Evolutionary conservation across 2,329 filamentous ascomycete genomes (phyloP), one percentile per base, ranked within the genome.

Genomic region (Pseudocercospora cruenta): DNA sequence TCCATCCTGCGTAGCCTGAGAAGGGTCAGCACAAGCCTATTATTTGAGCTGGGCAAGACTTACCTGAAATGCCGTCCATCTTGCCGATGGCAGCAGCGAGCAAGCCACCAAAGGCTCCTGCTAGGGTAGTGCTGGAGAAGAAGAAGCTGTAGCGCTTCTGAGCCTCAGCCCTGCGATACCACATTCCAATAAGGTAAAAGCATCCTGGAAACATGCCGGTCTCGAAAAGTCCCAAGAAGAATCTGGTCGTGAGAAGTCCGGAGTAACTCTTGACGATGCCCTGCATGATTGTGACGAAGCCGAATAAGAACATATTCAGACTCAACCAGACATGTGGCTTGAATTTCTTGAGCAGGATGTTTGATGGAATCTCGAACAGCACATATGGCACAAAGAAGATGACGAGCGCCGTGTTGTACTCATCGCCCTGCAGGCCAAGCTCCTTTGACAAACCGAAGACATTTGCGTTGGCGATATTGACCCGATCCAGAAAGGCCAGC

Each of bases 91-190:
- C 94, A 1, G 88, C 90, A 0, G 94, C 94, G 4, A 97, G 84
- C 0, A 97, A 85, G 1, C 93, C 93, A 51, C 92, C 93, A 73
- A 97, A 97, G 0, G 93, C 91, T 33, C 91, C 91, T 0, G 91
- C 91, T 3, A 94, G 82, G 0, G 90, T 91, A 0, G 91, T 94
- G 28, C 86, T 92, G 74, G 87, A 89, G 83, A 98, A 98, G 84
- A 98, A 98, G 83, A 98, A 94, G 16, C 90, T 91, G 80, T 94
- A 97, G 31, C 95, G 89, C 74, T 93, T 92, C 80, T 98, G 94
- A 1, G 94, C 93, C 80, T 98, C 95, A 53, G 84, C 84, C 66
- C 94, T 88, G 66, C 90, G 89, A 74, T 98, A 99, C 93, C 91
- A 96, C 89, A 94, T 94, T 65, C 91, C 69, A 8, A 70, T 71